Evolutionary conservation across 768 basidiomycete species (phyloP).

Genomic region (Mycena haematopus): DNA sequence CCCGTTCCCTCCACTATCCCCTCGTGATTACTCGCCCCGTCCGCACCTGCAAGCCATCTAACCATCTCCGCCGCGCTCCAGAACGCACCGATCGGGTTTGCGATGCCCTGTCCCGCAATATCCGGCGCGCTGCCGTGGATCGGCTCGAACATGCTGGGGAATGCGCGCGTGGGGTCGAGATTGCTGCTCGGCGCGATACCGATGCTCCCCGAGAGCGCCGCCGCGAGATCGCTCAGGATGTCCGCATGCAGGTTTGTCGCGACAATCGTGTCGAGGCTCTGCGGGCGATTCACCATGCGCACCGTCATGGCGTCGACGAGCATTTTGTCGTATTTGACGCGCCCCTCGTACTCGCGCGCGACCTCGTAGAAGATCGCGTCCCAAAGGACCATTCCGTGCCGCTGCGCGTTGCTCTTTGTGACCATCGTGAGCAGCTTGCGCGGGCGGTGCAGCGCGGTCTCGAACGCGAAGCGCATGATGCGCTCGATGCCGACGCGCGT

Average conservation of each 20-base stretch:
- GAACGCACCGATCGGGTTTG: conserved; percentile 63
- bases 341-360: conserved; percentile 56
- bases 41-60: conserved; percentile 37
- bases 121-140: conserved; percentile 66
- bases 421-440: conserved; percentile 58
- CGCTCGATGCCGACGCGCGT: conserved; percentile 55
- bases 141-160: conserved; percentile 60
- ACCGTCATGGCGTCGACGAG: conserved; percentile 59
- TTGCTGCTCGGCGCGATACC: conserved; percentile 63
- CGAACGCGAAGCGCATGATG: conserved; percentile 59
- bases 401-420: conserved; percentile 59
- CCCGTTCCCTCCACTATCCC: conserved; percentile 46
- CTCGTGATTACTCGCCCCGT: conserved; percentile 24
- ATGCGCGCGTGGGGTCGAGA: conserved; percentile 45
- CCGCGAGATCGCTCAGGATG: conserved; percentile 62
- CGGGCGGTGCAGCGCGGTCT: conserved; percentile 54
- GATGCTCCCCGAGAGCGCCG: conserved; percentile 60
- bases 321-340: conserved; percentile 51
- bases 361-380: conserved; percentile 54
- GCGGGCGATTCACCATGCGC: conserved; percentile 54
- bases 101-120: conserved; percentile 59
- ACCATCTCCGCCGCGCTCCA: conserved; percentile 64
- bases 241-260: conserved; percentile 63
- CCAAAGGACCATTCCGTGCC: conserved; percentile 57
- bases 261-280: conserved; percentile 61